A percentile compares a stretch with the other conserved stretches of the same genome.
These are phyloP conservation scores for Cyberlindnera meyerae DNA, from an alignment of 805 yeast genomes.

Conservation along the genomic window DNA sequence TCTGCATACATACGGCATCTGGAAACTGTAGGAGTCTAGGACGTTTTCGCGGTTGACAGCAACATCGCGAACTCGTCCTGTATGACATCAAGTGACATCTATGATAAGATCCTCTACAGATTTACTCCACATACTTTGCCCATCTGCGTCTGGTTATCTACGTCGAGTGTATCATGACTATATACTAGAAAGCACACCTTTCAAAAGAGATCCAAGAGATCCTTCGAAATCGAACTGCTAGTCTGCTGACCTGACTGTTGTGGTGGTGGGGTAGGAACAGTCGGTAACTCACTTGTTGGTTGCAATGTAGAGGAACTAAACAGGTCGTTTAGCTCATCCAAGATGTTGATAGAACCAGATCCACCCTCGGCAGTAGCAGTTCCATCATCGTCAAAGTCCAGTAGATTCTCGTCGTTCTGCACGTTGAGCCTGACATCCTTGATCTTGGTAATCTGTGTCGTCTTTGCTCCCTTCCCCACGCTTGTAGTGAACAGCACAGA, in stretches of 20 bases:
- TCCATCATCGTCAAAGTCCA: conserved; percentile 74
- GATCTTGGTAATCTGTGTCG: conserved; percentile 47
- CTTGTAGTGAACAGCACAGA: conserved; percentile 89
- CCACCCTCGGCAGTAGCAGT: conserved; percentile 16
- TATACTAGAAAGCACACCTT: too few relatives aligned
- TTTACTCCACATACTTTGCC: too few relatives aligned
- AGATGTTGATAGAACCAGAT: conserved; percentile 34
- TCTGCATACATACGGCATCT: too few relatives aligned
- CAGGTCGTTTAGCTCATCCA: conserved; percentile 74
- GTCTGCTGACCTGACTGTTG: conserved; percentile 18
- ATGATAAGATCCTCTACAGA: too few relatives aligned
- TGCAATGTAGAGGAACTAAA: conserved; percentile 40
- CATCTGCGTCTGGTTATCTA: too few relatives aligned
- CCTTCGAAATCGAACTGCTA: too few relatives aligned
- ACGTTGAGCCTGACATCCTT: conserved; percentile 79
- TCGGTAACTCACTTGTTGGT: conserved; percentile 13
- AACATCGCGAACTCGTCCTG: too few relatives aligned
- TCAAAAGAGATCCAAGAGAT: neutral
- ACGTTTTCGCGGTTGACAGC: too few relatives aligned
- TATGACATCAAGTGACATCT: too few relatives aligned
- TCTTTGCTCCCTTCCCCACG: conserved; percentile 31
- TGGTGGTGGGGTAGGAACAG: conserved; percentile 5
- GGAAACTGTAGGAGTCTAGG: too few relatives aligned
- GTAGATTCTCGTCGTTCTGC: conserved; percentile 75
- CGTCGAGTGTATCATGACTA: too few relatives aligned